Percentiles rank a stretch among this genome's conserved stretches.
These are phyloP conservation scores for Penicillium waksmanii DNA, from an alignment of 495 filamentous ascomycete species.

Conservation along the genomic window DNA sequence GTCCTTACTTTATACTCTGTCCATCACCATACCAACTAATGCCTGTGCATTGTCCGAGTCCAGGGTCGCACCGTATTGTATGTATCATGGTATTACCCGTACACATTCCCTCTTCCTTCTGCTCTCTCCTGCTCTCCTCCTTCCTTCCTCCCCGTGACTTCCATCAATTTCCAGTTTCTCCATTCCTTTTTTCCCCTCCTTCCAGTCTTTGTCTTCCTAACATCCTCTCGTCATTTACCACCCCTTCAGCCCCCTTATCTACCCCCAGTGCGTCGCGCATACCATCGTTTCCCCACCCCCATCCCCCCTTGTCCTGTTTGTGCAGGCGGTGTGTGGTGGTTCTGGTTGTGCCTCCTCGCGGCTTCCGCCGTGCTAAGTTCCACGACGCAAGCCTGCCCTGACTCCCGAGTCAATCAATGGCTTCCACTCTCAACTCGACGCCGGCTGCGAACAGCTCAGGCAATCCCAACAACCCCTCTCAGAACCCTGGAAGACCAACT, in stretches of 20 bases:
- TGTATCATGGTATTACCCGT: slow-evolving; percentile 13
- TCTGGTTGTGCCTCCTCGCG: slow-evolving; percentile 39
- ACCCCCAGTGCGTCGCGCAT: slow-evolving; percentile 3
- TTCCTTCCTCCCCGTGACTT: slow-evolving; percentile 23
- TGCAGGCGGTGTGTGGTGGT: slow-evolving; percentile 44
- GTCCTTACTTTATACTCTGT: neutral
- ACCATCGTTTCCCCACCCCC: slow-evolving; percentile 2
- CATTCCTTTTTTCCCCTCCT: slow-evolving; percentile 20
- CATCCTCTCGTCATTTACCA: neutral
- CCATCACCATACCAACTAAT: neutral
- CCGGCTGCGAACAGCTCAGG: slow-evolving; percentile 51
- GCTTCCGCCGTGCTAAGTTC: slow-evolving; percentile 47
- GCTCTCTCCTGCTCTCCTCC: neutral
- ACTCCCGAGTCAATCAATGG: slow-evolving; percentile 48
- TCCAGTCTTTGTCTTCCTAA: neutral
- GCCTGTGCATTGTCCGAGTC: neutral
- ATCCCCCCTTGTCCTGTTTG: slow-evolving; percentile 29
- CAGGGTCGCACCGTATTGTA: slow-evolving; percentile 27
- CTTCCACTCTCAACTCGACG: slow-evolving; percentile 53
- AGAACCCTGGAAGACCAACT: slow-evolving; percentile 49
- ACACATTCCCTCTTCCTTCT: neutral
- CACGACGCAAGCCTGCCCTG: slow-evolving; percentile 42
- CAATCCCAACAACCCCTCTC: slow-evolving; percentile 43
- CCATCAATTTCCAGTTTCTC: slow-evolving; percentile 15
- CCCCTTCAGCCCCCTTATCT: slow-evolving; percentile 8